Evolutionary conservation across 2,329 filamentous ascomycete genomes (phyloP).

Genomic region (Penicillium hesseltinei): DNA sequence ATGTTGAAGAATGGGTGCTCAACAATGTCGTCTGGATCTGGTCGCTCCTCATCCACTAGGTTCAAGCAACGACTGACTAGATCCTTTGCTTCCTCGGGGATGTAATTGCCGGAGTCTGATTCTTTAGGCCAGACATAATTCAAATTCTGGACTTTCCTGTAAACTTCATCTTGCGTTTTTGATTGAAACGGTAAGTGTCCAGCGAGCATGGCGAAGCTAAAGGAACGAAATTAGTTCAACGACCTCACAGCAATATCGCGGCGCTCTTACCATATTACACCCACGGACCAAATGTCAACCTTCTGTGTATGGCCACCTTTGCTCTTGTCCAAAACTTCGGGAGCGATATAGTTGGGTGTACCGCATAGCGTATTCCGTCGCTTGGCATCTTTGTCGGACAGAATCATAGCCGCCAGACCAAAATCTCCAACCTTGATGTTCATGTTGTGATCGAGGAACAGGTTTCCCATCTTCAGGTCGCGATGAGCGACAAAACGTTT

Average conservation of each 20-base stretch:
- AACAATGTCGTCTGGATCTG: conserved; percentile 51
- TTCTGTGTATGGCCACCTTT: conserved; percentile 96
- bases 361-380: conserved; percentile 92
- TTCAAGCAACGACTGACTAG: conserved; percentile 49
- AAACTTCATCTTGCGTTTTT: conserved; percentile 53
- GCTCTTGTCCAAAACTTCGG: conserved; percentile 90
- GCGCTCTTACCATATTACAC: conserved; percentile 79
- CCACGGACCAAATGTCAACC: conserved; percentile 97
- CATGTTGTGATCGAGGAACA: conserved; percentile 92
- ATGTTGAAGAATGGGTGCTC: conserved; percentile 52
- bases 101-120: conserved; percentile 44
- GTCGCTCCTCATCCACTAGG: conserved; percentile 48
- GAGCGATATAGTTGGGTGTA: conserved; percentile 97
- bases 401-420: conserved; percentile 83
- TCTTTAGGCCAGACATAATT: conserved; percentile 52
- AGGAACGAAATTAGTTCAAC: conserved; percentile 22
- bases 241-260: not conserved
- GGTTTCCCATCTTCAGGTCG: conserved; percentile 96
- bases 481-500: conserved; percentile 93
- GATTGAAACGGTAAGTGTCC: conserved; percentile 97
- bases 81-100: conserved; percentile 50
- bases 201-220: conserved; percentile 89
- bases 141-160: conserved; percentile 48
- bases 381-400: conserved; percentile 83
- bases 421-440: conserved; percentile 98